A percentile compares a stretch with the other conserved stretches of the same genome.
These are phyloP conservation scores for Rostrohypoxylon terebratum DNA, from an alignment of 495 filamentous ascomycete genomes.

Conservation along the genomic window DNA sequence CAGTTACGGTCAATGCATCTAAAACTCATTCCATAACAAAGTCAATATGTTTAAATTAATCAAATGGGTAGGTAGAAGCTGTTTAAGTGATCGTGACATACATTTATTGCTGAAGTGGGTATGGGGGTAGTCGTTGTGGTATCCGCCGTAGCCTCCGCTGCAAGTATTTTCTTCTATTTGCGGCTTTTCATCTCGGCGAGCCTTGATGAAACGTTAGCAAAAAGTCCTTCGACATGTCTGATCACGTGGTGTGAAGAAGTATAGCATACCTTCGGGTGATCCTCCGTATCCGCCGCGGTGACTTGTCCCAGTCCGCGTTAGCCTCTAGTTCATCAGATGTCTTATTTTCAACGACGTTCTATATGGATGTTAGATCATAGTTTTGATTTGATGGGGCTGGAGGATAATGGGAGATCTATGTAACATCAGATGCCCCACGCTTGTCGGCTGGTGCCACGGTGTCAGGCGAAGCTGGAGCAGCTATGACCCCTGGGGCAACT, in stretches of 20 bases:
- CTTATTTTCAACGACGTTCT: background rate
- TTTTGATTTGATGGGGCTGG: background rate
- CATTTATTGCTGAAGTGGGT: too few relatives aligned
- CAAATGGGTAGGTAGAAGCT: too few relatives aligned
- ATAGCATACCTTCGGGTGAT: background rate
- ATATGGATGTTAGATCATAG: background rate
- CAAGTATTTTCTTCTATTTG: background rate
- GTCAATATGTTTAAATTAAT: too few relatives aligned
- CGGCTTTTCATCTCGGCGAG: background rate
- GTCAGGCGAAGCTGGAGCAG: constrained; percentile 28
- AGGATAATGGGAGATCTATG: too few relatives aligned
- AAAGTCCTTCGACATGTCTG: background rate
- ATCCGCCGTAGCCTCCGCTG: constrained; percentile 1
- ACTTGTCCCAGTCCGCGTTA: background rate
- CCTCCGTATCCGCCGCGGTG: background rate
- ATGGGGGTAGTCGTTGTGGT: background rate
- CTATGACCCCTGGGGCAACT: constrained; percentile 37
- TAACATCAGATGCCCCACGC: constrained; percentile 12
- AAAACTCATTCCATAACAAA: too few relatives aligned
- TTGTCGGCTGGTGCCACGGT: constrained; percentile 6
- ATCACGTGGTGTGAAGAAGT: background rate
- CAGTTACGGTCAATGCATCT: too few relatives aligned
- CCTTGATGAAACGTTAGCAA: background rate
- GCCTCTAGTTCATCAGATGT: background rate
- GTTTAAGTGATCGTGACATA: too few relatives aligned